These are phyloP conservation scores for Sesbania bispinosa DNA, from an alignment of 306 rosid genomes.

Conservation along the genomic window DNA sequence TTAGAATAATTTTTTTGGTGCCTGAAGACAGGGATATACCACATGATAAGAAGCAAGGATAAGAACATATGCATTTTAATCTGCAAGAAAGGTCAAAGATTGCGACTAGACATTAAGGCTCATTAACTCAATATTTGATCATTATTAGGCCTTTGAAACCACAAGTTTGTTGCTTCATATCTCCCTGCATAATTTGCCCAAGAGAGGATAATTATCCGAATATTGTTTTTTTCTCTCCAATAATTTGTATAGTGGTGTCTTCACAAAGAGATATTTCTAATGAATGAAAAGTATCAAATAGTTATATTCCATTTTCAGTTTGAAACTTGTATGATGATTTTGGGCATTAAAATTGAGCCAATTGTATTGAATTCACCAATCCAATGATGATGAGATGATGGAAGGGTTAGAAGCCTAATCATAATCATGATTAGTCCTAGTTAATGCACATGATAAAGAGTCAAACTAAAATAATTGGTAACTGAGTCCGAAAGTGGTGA, in stretches of 20 bases:
- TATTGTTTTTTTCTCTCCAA: not conserved
- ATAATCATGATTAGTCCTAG: not conserved
- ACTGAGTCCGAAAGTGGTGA: not conserved
- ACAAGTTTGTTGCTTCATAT: not conserved
- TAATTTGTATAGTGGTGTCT: not conserved
- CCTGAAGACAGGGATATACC: not conserved
- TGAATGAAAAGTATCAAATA: not conserved
- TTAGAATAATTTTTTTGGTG: not conserved
- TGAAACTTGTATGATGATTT: no score
- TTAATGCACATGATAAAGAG: not conserved
- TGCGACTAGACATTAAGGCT: constrained; percentile 4
- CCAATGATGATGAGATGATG: constrained; percentile 1
- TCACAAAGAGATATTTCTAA: not conserved
- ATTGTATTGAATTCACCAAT: not conserved
- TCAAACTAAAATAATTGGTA: not conserved
- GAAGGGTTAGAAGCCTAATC: not conserved
- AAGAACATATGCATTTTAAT: constrained; percentile 23
- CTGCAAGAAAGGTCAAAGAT: constrained; percentile 9
- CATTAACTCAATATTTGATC: constrained; percentile 5
- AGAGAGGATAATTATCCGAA: not conserved
- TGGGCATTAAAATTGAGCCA: not conserved
- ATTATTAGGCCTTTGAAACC: constrained; percentile 11
- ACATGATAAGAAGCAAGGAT: constrained; percentile 12
- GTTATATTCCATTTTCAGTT: not conserved
- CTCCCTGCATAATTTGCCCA: constrained; percentile 2